These are phyloP conservation scores for Tetracentron sinense DNA, from an alignment of 164 flowering plant genomes.

Conservation along the genomic window DNA sequence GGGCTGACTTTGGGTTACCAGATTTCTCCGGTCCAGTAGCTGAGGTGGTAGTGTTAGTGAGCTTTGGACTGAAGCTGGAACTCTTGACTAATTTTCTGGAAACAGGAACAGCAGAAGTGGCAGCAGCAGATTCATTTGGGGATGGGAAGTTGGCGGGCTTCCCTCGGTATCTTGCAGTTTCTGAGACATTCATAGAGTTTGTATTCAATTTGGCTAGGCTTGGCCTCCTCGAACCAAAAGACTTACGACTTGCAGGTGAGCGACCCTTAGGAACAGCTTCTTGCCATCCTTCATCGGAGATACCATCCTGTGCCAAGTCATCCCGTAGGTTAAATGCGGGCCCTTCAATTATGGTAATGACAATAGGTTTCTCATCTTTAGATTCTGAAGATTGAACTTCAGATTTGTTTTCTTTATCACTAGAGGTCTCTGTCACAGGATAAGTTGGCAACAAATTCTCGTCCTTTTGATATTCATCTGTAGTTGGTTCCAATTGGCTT, in stretches of 20 bases:
- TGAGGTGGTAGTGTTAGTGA: conserved; percentile 20
- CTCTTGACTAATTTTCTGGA: conserved; percentile 51
- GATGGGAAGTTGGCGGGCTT: conserved; percentile 42
- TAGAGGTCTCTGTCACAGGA: conserved; percentile 39
- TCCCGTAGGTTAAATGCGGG: conserved; percentile 23
- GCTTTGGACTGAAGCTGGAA: conserved; percentile 60
- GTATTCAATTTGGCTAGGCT: conserved; percentile 69
- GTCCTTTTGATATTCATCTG: conserved; percentile 52
- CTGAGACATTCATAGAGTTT: conserved; percentile 47
- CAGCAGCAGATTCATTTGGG: conserved; percentile 45
- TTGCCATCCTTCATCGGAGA: conserved; percentile 84
- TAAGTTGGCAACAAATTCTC: conserved; percentile 33
- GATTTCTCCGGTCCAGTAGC: conserved; percentile 36
- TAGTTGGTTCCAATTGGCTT: conserved; percentile 33
- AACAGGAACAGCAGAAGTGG: conserved; percentile 29
- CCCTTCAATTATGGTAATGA: conserved; percentile 22
- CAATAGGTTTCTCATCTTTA: conserved; percentile 34
- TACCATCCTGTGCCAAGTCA: conserved; percentile 37
- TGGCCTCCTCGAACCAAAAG: conserved; percentile 57
- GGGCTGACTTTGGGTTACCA: conserved; percentile 43
- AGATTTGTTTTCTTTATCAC: conserved; percentile 63
- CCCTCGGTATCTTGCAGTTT: conserved; percentile 45
- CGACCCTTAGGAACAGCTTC: conserved; percentile 80
- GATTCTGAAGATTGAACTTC: conserved; percentile 32
- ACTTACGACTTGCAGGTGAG: conserved; percentile 45